Base-by-base conservation (phyloP, 2,329 filamentous ascomycete genomes). In the Karstenula rhodostoma region DNA sequence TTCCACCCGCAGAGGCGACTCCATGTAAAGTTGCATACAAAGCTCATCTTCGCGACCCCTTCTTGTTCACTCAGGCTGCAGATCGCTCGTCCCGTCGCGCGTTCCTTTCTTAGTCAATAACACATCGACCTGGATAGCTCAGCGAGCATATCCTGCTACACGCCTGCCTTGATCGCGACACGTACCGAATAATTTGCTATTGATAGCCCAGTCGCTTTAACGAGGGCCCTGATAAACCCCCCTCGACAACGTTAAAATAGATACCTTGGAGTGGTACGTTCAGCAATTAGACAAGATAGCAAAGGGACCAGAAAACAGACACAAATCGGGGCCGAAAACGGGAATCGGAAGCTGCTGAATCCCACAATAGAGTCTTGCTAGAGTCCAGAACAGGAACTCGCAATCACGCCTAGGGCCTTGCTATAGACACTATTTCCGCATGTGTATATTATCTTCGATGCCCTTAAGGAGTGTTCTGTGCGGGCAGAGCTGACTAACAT, bases 381-480 rank as follows among this genome's bases (percentile, higher is more conserved):
- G 37, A 10, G 37, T 42, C 37, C 37, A 42, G 37, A 42, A 42
- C 37, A 42, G 37, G 37, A 42, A 42, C 37, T 10, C 37, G 37
- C 37, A 42, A 42, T 15, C 37, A 5, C 37, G n/a, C 37, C 37
- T 10, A 42, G 37, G 37, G 37, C 37, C 37, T 42, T 42, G 37
- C 12, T 42, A 42, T 42, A 10, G 37, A 42, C 37, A 42, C 37
- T 42, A 19, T 60, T 63, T 55, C 52, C 54, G 33, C 42, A 49
- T 6, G 7, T 60, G 8, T 62, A 50, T 37, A 56, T 53, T 50
- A 46, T 63, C 19, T 43, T 70, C 23, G 67, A 70, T 52, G 67
- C 65, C 9, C 57, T 70, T 3, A 66, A 70, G 51, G 66, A 69
- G 49, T 70, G 66, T 37, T 15, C 15, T 22, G 44, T 62, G 15